Conservation (phyloP, 768 basidiomycete genomes). For the Hydnomerulius pinastri region DNA sequence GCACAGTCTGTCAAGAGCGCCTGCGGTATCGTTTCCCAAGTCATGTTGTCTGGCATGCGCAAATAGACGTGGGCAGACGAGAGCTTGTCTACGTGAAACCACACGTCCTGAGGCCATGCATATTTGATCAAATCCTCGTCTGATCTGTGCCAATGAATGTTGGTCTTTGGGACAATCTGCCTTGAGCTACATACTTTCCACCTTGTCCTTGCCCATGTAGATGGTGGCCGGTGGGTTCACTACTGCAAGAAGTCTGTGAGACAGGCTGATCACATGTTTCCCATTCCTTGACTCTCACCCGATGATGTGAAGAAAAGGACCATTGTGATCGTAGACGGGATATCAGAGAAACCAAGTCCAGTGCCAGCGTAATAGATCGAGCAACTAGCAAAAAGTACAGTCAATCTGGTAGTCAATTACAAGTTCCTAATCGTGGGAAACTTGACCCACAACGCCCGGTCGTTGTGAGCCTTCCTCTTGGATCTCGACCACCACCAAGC, state of each 20-base stretch:
- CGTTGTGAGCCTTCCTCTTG: neutral
- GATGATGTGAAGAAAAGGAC: conserved; percentile 66
- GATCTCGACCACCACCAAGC: neutral
- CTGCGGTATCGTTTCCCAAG: conserved; percentile 88
- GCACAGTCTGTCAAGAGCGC: conserved; percentile 81
- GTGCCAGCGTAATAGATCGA: too few species aligned
- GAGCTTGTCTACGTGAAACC: conserved; percentile 98
- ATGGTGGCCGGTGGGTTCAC: conserved; percentile 65
- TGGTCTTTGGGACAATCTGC: neutral
- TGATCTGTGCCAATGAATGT: conserved; percentile 38
- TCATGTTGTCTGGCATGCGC: conserved; percentile 79
- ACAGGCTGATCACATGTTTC: neutral
- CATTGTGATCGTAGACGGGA: conserved; percentile 38
- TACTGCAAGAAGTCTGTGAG: conserved; percentile 37
- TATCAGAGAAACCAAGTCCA: neutral
- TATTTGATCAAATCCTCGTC: conserved; percentile 96
- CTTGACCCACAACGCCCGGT: neutral
- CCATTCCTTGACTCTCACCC: conserved; percentile 27
- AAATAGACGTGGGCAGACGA: conserved; percentile 97
- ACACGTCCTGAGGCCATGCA: conserved; percentile 84
- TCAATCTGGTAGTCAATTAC: too few species aligned
- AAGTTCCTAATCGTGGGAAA: neutral
- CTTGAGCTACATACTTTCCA: conserved; percentile 68
- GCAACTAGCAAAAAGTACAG: too few species aligned
- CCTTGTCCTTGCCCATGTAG: conserved; percentile 98